Evolutionary conservation across 371 early-diverging fungal genomes (phyloP), one percentile per base, ranked within the genome.

Genomic region (Synchytrium microbalum): DNA sequence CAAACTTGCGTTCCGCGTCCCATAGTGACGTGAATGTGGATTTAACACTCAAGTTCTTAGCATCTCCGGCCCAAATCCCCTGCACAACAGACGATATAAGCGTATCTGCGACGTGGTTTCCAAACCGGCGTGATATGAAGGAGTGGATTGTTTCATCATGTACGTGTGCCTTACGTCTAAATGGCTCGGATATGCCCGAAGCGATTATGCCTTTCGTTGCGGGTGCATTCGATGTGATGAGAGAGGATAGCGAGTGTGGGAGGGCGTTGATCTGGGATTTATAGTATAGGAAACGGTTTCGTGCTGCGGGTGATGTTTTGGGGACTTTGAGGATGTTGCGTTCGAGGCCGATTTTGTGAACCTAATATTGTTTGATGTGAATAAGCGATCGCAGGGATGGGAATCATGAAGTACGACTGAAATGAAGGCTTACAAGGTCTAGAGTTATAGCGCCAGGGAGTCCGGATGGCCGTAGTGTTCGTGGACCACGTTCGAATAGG

Each of bases 41-140:
- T 30, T 85, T 75, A 0, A 91, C 79, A 32, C 91, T 91, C 8
- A 95, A 79, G 60, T 79, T 69, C 52, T 79, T 83, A 1, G 81
- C 77, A 70, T 96, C 91, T 0, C 93, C 94, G 0, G 95, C 95
- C 75, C 93, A 96, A 54, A 96, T 91, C 0, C 97, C 97, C 66
- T 92, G 94, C 32, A 92, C 82, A 38, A 93, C 73, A 1, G 94
- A 92, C 26, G 93, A 91, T 27, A 93, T 82, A 61, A 96, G 60
- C 54, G 78, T 79, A 61, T 89, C 82, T 53, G 88, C 86, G 1
- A 91, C 69, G 0, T 66, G 67, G 19, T 65, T 61, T n/a, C 88
- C 84, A 67, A 96, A 91, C 3, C 95, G 79, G n/a, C 92, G 79
- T 19, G 75, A 63, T 1, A 90, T 75, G 71, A 95, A 90, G 28